Base-by-base conservation (phyloP, 2,329 filamentous ascomycete species). In the Penicillium sp. region DNA sequence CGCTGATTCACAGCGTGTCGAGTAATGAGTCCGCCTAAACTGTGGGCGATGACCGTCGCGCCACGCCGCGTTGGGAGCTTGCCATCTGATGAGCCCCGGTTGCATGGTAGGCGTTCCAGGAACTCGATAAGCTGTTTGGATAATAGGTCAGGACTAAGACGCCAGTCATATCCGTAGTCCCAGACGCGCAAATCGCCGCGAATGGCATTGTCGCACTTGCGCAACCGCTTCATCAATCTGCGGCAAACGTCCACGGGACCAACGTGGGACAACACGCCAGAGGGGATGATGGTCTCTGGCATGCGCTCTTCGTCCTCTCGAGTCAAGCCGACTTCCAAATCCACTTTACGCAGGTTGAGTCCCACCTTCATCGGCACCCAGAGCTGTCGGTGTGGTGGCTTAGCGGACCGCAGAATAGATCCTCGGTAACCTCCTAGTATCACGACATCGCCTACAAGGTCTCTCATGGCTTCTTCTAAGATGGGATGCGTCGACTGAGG, bases 291-390 rank as follows among this genome's bases (percentile, higher is more conserved):
- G n/a, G 79, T 85, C 53, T 95, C 82, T 59, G 88, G 85, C 85
- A 94, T 94, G 5, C 76, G 81, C 62, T 90, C 87, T 65, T 96
- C 93, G 51, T 95, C 92, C 62, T 91, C 87, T 2, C 84, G 84
- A 13, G 88, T 81, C 4, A 96, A 74, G 0, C 91, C 92, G 9
- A 97, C 87, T 68, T 95, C 90, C 4, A 97, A 79, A 67, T 97
- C 90, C 2, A 93, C 92, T 67, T 94, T 96, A 50, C 92, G 86
- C 56, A 96, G 83, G 62, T 95, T 96, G 46, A 97, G 76, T 1
- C 93, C 92, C 26, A 96, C 87, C 71, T 96, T 96, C 65, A 96
- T 86, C 0, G 92, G 92, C 1, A 95, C 89, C 93, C 93, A 97
- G 0, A 96, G 76, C 67, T 95, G 90, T n/a, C 90, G 85, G 65